A percentile compares a stretch with the other conserved stretches of the same genome.
Conservation (phyloP, 768 basidiomycete genomes). For the Nidularia pulvinata region DNA sequence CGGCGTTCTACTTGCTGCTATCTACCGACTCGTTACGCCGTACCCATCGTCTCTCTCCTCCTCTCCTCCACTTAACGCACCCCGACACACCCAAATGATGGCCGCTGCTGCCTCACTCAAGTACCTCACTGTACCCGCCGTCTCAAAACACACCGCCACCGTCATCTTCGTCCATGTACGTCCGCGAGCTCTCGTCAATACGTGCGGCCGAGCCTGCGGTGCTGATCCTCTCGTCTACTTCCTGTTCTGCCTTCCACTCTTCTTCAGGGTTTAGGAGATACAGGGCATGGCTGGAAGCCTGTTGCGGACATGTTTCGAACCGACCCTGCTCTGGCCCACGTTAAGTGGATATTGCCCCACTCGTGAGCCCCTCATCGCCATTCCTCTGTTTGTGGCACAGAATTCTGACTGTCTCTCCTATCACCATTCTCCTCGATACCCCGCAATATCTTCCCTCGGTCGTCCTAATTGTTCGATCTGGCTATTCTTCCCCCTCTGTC, state of each 20-base stretch:
- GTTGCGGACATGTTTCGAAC: conserved; percentile 67
- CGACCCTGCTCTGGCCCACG: conserved; percentile 57
- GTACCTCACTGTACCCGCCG: conserved; percentile 52
- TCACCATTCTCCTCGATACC: not conserved
- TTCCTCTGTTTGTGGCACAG: conserved; percentile 3
- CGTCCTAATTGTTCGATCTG: not conserved
- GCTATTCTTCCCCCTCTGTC: not conserved
- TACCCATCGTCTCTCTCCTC: conserved; percentile 6
- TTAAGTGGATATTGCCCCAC: conserved; percentile 92
- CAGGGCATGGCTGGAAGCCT: conserved; percentile 75
- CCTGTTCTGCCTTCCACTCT: conserved; percentile 1
- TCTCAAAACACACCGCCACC: conserved; percentile 75
- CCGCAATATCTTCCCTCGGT: not conserved
- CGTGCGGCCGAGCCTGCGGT: not conserved
- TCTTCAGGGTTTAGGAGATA: conserved; percentile 72
- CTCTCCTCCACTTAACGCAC: conserved; percentile 5
- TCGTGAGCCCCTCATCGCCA: conserved; percentile 45
- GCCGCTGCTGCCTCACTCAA: conserved; percentile 35
- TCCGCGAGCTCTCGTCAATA: conserved; percentile 4
- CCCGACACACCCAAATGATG: conserved; percentile 16
- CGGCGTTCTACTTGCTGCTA: conserved; percentile 1
- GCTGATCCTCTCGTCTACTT: conserved; percentile 3
- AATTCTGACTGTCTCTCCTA: not conserved
- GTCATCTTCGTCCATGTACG: conserved; percentile 90
- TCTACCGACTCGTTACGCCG: conserved; percentile 3